A percentile compares a stretch with the other conserved stretches of the same genome.
These are phyloP conservation scores for Leccinum aurantiacum DNA, from an alignment of 768 basidiomycete genomes.

Conservation along the genomic window DNA sequence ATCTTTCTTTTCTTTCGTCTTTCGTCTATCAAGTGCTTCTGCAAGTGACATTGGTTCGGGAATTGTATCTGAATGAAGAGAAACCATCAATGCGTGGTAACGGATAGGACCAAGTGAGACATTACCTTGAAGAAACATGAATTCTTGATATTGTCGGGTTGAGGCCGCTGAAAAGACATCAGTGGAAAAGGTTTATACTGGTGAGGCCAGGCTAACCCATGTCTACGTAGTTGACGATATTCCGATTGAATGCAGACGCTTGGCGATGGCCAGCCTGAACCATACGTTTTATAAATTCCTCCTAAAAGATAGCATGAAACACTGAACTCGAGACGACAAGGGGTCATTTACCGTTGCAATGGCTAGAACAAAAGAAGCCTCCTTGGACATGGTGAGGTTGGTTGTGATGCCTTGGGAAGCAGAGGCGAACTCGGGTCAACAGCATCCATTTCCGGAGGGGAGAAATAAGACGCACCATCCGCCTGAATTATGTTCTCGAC, in stretches of 20 bases:
- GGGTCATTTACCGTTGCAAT: constrained; percentile 62
- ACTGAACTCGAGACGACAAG: constrained; percentile 8
- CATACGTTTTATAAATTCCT: constrained; percentile 82
- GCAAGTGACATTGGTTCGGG: constrained; percentile 58
- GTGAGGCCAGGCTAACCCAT: constrained; percentile 54
- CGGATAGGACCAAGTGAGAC: background rate
- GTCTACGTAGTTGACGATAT: constrained; percentile 65
- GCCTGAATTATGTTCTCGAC: constrained; percentile 79
- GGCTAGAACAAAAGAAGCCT: constrained; percentile 71
- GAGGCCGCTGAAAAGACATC: constrained; percentile 47
- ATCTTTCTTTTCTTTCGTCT: constrained; percentile 52
- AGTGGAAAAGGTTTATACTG: constrained; percentile 1
- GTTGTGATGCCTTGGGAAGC: constrained; percentile 52
- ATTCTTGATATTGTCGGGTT: constrained; percentile 62
- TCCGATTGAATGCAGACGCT: constrained; percentile 58
- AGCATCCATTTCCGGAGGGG: constrained; percentile 7
- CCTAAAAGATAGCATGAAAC: constrained; percentile 44
- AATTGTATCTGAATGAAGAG: constrained; percentile 53
- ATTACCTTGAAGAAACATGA: constrained; percentile 69
- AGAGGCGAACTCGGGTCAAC: constrained; percentile 18
- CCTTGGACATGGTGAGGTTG: constrained; percentile 68
- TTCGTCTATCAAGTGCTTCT: constrained; percentile 59
- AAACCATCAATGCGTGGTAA: constrained; percentile 4
- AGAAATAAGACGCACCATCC: constrained; percentile 52
- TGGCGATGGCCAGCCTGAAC: constrained; percentile 67